Percentiles rank a stretch among this genome's conserved stretches.
These are phyloP conservation scores for Starmera stellimalicola DNA, from an alignment of 1,139 yeast genomes.

Conservation along the genomic window DNA sequence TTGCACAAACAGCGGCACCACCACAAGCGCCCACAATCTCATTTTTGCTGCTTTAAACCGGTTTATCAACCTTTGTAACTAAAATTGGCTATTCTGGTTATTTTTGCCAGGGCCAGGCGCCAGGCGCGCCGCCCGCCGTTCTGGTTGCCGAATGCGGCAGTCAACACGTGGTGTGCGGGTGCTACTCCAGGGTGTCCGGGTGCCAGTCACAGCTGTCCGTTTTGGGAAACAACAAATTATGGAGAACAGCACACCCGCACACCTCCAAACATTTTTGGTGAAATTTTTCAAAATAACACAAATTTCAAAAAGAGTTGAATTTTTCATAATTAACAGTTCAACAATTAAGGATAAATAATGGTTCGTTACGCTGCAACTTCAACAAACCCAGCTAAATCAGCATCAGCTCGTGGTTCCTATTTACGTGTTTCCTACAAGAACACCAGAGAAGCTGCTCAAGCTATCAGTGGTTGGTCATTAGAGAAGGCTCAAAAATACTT, in stretches of 20 bases:
- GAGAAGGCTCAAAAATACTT: constrained; percentile 94
- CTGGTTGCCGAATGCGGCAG: no score
- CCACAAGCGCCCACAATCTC: no score
- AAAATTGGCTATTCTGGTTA: no score
- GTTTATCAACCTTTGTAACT: no score
- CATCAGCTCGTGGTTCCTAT: constrained; percentile 99
- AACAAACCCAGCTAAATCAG: constrained; percentile 99
- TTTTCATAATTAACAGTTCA: no score
- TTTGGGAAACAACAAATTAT: neutral
- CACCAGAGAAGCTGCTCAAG: constrained; percentile 99
- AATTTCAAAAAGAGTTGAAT: no score
- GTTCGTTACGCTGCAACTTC: constrained; percentile 98
- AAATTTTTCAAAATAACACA: no score
- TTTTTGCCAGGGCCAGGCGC: no score
- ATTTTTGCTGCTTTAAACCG: no score
- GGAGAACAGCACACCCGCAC: neutral
- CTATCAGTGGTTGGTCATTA: constrained; percentile 96
- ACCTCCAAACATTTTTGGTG: neutral
- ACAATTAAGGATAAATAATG: constrained; percentile 41
- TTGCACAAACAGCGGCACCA: no score
- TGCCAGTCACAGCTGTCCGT: neutral
- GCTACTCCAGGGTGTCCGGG: neutral
- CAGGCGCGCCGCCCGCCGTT: no score
- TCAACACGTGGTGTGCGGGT: no score
- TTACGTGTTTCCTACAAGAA: constrained; percentile 99